These are phyloP conservation scores for Lactarius psammicola DNA, from an alignment of 768 basidiomycete species.

Conservation along the genomic window DNA sequence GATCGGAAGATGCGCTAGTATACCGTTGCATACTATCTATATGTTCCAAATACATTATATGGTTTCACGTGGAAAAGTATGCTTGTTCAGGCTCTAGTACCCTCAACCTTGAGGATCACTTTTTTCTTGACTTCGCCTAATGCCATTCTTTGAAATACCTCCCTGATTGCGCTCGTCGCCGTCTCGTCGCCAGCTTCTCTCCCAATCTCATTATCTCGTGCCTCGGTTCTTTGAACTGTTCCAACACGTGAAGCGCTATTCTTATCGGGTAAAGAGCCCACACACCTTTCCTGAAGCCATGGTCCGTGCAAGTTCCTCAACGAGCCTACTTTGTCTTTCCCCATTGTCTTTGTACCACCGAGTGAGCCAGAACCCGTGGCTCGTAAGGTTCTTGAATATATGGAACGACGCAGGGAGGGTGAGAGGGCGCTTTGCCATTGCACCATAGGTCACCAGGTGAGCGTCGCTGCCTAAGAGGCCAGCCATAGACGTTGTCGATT, in stretches of 20 bases:
- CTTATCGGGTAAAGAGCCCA: background rate
- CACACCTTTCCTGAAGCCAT: conserved; percentile 26
- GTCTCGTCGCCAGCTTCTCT: conserved; percentile 40
- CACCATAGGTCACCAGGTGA: conserved; percentile 84
- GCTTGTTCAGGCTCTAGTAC: conserved; percentile 25
- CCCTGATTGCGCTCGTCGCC: conserved; percentile 37
- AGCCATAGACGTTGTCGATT: conserved; percentile 65
- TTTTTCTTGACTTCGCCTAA: conserved; percentile 50
- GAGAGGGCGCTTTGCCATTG: conserved; percentile 84
- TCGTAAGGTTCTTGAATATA: conserved; percentile 81
- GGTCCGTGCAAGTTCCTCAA: conserved; percentile 13
- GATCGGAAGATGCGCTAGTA: conserved; percentile 72
- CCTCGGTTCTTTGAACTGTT: conserved; percentile 63
- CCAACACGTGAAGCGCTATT: background rate
- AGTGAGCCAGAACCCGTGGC: conserved; percentile 78
- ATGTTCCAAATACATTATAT: conserved; percentile 15
- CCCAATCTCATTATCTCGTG: conserved; percentile 64
- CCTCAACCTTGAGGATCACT: conserved; percentile 44
- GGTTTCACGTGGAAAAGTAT: conserved; percentile 19
- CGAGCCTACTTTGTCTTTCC: conserved; percentile 39
- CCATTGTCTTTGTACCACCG: conserved; percentile 60
- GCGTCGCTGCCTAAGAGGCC: conserved; percentile 63
- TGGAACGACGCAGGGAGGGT: conserved; percentile 73
- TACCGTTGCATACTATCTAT: conserved; percentile 26
- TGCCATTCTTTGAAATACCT: conserved; percentile 37